These are phyloP conservation scores for Geranium brycei DNA, from an alignment of 345 rosid genomes.

Conservation along the genomic window DNA sequence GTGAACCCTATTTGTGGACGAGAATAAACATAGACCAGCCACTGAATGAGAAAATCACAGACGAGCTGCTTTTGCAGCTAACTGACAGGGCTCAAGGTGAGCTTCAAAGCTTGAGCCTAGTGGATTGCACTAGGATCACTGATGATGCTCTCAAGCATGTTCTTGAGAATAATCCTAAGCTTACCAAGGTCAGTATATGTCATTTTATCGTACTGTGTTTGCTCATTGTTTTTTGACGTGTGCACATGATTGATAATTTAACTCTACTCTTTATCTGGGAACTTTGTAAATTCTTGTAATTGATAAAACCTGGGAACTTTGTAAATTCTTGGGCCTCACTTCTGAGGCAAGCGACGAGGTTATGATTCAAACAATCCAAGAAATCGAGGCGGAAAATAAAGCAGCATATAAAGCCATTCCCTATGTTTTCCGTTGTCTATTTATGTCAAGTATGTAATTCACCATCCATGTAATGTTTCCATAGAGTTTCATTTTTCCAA, in stretches of 20 bases:
- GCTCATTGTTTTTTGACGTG: not conserved
- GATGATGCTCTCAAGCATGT: constrained; percentile 51
- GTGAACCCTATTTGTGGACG: constrained; percentile 56
- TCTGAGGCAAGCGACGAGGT: too few species aligned
- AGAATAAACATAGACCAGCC: constrained; percentile 59
- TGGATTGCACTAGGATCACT: constrained; percentile 62
- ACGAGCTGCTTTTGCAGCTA: constrained; percentile 53
- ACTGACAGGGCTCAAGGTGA: constrained; percentile 62
- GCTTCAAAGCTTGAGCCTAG: constrained; percentile 63
- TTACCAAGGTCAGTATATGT: constrained; percentile 43
- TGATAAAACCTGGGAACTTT: too few species aligned
- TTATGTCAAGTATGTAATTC: too few species aligned
- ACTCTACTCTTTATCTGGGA: too few species aligned
- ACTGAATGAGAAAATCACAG: constrained; percentile 62
- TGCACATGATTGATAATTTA: not conserved
- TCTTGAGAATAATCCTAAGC: constrained; percentile 46
- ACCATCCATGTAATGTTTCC: too few species aligned
- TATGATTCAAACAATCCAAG: too few species aligned
- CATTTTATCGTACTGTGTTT: not conserved
- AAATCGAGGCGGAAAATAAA: too few species aligned
- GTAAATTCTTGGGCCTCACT: too few species aligned
- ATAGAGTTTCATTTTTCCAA: too few species aligned
- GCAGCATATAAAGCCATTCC: too few species aligned
- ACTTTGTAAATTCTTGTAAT: too few species aligned
- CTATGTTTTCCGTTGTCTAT: too few species aligned